These are phyloP conservation scores for Pezicula neosporulosa DNA, from an alignment of 2,329 filamentous ascomycete species.

Conservation along the genomic window DNA sequence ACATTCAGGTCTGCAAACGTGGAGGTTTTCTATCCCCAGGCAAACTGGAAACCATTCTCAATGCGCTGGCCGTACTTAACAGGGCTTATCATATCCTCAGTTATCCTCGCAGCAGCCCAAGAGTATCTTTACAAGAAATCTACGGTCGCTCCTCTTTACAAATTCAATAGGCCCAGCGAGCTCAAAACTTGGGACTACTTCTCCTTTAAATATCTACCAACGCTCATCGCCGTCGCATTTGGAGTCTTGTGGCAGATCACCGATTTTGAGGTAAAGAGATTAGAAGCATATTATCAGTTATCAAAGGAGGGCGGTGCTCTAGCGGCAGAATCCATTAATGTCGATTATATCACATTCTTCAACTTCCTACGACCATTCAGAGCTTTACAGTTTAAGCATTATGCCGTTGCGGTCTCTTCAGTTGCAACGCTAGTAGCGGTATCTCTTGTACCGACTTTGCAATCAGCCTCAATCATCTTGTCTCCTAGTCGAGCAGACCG, in stretches of 20 bases:
- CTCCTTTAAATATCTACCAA: conserved; percentile 60
- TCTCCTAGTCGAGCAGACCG: conserved; percentile 47
- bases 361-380: conserved; percentile 62
- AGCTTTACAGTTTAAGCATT: conserved; percentile 60
- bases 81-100: conserved; percentile 49
- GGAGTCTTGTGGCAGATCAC: conserved; percentile 65
- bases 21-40: conserved; percentile 57
- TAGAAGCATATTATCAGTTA: conserved; percentile 65
- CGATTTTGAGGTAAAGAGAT: conserved; percentile 63
- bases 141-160: conserved; percentile 32
- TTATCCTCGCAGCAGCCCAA: conserved; percentile 46
- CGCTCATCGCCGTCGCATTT: conserved; percentile 56
- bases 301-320: conserved; percentile 57
- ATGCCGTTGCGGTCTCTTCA: conserved; percentile 65
- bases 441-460: conserved; percentile 65
- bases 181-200: conserved; percentile 53
- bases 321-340: conserved; percentile 65
- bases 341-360: conserved; percentile 69
- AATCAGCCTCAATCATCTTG: conserved; percentile 59
- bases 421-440: conserved; percentile 62
- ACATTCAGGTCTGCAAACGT: conserved; percentile 31
- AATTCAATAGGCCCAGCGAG: conserved; percentile 46
- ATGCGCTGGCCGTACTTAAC: conserved; percentile 61
- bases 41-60: conserved; percentile 64
- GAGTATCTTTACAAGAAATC: conserved; percentile 55